Conservation (phyloP, 2,329 filamentous ascomycete genomes). For the Fusarium sp. region DNA sequence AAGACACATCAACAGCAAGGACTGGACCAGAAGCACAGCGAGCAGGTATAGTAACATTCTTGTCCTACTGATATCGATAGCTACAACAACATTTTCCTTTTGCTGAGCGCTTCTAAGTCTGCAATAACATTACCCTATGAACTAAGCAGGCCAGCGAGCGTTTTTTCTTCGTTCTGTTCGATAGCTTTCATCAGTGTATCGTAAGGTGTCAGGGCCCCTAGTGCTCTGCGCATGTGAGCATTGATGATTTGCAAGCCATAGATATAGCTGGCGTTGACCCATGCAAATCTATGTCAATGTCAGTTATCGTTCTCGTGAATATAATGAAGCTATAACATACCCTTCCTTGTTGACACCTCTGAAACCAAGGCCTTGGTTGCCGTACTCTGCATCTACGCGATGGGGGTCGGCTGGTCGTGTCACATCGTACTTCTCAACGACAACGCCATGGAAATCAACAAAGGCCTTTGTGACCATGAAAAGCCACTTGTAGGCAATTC, state of each 20-base stretch:
- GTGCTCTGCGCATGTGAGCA: slow-evolving; percentile 86
- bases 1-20: background rate
- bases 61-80: slow-evolving; percentile 1
- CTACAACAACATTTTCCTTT: slow-evolving; percentile 4
- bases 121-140: slow-evolving; percentile 29
- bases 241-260: slow-evolving; percentile 91
- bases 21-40: background rate
- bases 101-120: slow-evolving; percentile 16
- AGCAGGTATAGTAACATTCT: slow-evolving; percentile 19
- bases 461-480: slow-evolving; percentile 99
- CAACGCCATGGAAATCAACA: slow-evolving; percentile 97
- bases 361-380: slow-evolving; percentile 95
- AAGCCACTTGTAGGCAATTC: slow-evolving; percentile 94
- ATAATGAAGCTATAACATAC: slow-evolving; percentile 58
- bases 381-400: slow-evolving; percentile 95
- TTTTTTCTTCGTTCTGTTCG: slow-evolving; percentile 64
- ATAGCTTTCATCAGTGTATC: slow-evolving; percentile 81
- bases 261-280: slow-evolving; percentile 98
- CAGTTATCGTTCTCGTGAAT: slow-evolving; percentile 35
- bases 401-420: slow-evolving; percentile 90
- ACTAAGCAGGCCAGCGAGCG: slow-evolving; percentile 57
- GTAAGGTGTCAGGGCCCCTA: slow-evolving; percentile 89
- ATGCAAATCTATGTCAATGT: slow-evolving; percentile 78
- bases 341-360: slow-evolving; percentile 96
- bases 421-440: slow-evolving; percentile 99